Evolutionary conservation across 2,329 filamentous ascomycete genomes (phyloP).

Genomic region (Ilyonectria robusta): DNA sequence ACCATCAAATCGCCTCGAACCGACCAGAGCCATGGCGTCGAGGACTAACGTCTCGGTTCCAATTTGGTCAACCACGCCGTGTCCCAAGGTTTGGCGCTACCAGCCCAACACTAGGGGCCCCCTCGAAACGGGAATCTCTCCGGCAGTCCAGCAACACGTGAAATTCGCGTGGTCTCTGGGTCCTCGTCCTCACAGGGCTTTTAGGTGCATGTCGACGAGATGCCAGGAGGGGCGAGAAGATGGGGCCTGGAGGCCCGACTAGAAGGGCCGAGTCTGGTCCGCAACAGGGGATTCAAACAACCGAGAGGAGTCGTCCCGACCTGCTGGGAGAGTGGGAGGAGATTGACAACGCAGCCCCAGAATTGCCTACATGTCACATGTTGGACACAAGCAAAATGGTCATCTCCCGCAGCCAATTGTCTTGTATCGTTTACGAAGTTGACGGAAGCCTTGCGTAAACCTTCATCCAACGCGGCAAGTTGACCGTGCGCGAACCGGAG

Average conservation of each 20-base stretch:
- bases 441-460: constrained; percentile 11
- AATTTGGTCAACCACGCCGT: constrained; percentile 9
- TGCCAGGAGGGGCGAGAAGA: constrained; percentile 6
- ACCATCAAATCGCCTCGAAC: not conserved
- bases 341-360: constrained; percentile 1
- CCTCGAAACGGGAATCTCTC: constrained; percentile 18
- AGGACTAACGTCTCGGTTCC: constrained; percentile 20
- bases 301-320: not conserved
- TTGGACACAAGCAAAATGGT: not conserved
- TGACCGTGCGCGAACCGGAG: not conserved
- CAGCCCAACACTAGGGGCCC: constrained; percentile 5
- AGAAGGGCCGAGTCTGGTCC: constrained; percentile 15
- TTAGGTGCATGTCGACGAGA: constrained; percentile 1
- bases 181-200: constrained; percentile 6
- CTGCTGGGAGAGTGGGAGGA: constrained; percentile 3
- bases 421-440: constrained; percentile 9
- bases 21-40: constrained; percentile 2
- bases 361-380: constrained; percentile 9
- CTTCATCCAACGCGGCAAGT: not conserved
- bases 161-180: constrained; percentile 23
- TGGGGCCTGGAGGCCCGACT: not conserved
- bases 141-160: constrained; percentile 25
- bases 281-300: constrained; percentile 1
- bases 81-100: constrained; percentile 21
- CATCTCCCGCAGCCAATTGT: constrained; percentile 1